Conservation (phyloP, 2,329 filamentous ascomycete species). For the Botrytis fragariae region DNA sequence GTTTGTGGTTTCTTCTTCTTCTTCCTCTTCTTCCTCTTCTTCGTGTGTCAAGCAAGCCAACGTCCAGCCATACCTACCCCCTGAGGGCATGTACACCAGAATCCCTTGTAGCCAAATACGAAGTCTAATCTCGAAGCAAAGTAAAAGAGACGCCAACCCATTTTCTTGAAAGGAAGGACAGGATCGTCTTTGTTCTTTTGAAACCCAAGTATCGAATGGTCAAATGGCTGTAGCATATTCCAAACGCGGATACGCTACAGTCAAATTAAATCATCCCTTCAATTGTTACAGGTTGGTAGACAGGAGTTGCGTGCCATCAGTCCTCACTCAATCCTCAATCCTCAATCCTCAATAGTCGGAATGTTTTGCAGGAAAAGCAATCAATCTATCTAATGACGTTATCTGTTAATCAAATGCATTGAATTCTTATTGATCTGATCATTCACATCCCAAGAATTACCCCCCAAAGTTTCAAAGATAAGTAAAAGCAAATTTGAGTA, state of each 20-base stretch:
- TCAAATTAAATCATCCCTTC: no score
- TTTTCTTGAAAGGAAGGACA: neutral
- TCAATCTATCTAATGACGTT: conserved; percentile 9
- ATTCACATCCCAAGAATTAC: conserved; percentile 2
- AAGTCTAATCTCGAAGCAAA: neutral
- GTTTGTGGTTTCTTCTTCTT: no score
- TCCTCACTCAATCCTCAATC: neutral
- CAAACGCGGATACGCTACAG: neutral
- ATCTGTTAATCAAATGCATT: conserved; percentile 14
- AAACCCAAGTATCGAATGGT: neutral
- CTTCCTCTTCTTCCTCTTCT: no score
- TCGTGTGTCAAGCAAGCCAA: neutral
- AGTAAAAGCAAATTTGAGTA: neutral
- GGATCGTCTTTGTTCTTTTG: conserved; percentile 5
- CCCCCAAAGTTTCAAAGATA: conserved; percentile 15
- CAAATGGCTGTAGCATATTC: neutral
- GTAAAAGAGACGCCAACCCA: neutral
- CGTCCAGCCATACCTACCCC: neutral
- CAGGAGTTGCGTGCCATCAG: neutral
- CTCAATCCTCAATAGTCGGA: neutral
- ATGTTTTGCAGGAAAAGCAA: neutral
- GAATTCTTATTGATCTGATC: conserved; percentile 19
- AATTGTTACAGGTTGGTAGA: no score
- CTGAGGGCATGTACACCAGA: neutral
- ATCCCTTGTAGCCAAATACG: neutral